Percentiles rank a stretch among this genome's conserved stretches.
phyloP scores from a whole-genome alignment of 2,329 filamentous ascomycete species.

The Pezicula carpinea region DNA sequence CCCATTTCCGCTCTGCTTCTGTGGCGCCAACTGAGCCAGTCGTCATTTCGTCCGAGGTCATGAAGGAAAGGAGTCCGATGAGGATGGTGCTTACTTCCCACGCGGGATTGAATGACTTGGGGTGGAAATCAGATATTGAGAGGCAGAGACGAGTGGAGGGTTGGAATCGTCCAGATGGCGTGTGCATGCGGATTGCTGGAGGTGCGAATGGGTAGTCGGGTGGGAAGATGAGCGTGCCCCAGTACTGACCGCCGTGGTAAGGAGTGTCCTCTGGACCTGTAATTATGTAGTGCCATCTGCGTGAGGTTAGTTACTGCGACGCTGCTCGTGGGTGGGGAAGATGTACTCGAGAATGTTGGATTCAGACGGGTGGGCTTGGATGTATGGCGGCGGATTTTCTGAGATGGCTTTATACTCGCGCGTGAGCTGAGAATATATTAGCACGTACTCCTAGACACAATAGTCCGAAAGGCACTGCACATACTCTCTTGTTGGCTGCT shows the following conservation, averaged over 20 bases:
- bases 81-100: conserved; percentile 98
- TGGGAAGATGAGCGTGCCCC: conserved; percentile 94
- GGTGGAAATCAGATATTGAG: conserved; percentile 96
- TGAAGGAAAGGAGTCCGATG: conserved; percentile 90
- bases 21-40: conserved; percentile 81
- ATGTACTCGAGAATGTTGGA: conserved; percentile 83
- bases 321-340: conserved; percentile 1
- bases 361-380: conserved; percentile 83
- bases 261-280: conserved; percentile 92
- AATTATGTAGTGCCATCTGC: conserved; percentile 89
- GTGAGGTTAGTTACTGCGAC: conserved; percentile 6
- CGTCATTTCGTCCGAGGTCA: conserved; percentile 99
- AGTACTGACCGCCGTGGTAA: conserved; percentile 94
- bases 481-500: conserved; percentile 67
- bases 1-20: conserved; percentile 70
- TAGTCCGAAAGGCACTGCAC: conserved; percentile 42
- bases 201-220: conserved; percentile 96
- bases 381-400: conserved; percentile 81
- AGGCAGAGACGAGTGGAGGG: conserved; percentile 88
- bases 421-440: conserved; percentile 41
- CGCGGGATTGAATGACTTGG: conserved; percentile 95
- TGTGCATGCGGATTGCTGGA: conserved; percentile 98
- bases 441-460: conserved; percentile 36
- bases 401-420: conserved; percentile 61
- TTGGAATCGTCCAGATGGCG: conserved; percentile 91